Evolutionary conservation across 768 basidiomycete species (phyloP).

Genomic region (Neoboletus brunneissimus): DNA sequence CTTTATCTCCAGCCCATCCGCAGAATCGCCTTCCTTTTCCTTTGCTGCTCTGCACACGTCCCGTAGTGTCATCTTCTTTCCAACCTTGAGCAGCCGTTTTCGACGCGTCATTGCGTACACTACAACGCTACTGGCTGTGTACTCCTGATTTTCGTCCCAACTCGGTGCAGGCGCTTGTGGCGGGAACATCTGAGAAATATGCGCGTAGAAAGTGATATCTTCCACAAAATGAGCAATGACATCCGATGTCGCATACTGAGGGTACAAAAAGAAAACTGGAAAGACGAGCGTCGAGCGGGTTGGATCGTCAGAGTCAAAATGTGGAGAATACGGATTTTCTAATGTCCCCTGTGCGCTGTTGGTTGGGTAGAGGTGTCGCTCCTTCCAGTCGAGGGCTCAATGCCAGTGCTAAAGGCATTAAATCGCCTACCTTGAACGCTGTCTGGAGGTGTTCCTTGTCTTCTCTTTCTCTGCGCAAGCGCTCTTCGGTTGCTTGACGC

Average conservation of each 20-base stretch:
- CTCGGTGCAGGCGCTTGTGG: constrained; percentile 57
- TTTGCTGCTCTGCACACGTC: constrained; percentile 70
- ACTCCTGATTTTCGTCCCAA: constrained; percentile 78
- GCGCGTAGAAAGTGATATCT: constrained; percentile 75
- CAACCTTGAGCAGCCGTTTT: constrained; percentile 83
- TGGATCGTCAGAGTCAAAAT: constrained; percentile 65
- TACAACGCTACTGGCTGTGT: constrained; percentile 58
- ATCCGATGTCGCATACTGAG: constrained; percentile 86
- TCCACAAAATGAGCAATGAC: constrained; percentile 85
- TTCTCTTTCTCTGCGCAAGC: constrained; percentile 48
- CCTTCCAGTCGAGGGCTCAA: constrained; percentile 41
- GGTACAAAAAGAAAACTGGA: constrained; percentile 93
- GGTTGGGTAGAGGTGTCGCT: constrained; percentile 65
- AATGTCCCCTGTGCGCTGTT: constrained; percentile 49
- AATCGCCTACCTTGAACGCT: constrained; percentile 61
- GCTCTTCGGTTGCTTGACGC: constrained; percentile 49
- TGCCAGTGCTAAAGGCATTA: neutral
- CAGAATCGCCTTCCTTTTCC: constrained; percentile 53
- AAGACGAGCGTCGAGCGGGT: constrained; percentile 61
- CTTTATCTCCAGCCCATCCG: constrained; percentile 81
- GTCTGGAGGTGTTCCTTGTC: constrained; percentile 49
- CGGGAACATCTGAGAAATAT: constrained; percentile 82
- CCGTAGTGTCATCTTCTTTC: constrained; percentile 81
- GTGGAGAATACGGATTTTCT: constrained; percentile 57
- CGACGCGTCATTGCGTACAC: constrained; percentile 81